Evolutionary conservation across 768 basidiomycete genomes (phyloP).

Genomic region (Lepiota venenata): DNA sequence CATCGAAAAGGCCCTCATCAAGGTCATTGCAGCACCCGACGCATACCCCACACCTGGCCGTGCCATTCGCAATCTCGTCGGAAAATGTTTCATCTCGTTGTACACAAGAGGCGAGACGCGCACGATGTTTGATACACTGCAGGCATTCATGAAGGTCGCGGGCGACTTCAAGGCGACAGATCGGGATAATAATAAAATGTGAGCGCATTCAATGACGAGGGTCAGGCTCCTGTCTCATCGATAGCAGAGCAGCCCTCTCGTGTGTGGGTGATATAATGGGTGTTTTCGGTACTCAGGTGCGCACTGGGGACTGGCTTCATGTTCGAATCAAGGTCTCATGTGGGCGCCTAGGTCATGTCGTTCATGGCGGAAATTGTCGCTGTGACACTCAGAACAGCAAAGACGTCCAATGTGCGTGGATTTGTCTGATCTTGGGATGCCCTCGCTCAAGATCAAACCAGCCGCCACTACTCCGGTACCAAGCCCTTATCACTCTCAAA

Average conservation of each 20-base stretch:
- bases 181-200: constrained; percentile 68
- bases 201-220: constrained; percentile 21
- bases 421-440: not conserved
- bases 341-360: constrained; percentile 77
- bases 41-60: constrained; percentile 84
- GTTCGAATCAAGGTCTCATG: not conserved
- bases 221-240: constrained; percentile 4
- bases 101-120: constrained; percentile 82
- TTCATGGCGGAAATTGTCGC: constrained; percentile 83
- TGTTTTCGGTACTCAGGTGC: constrained; percentile 77
- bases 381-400: constrained; percentile 63
- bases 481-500: constrained; percentile 73
- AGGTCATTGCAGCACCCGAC: constrained; percentile 60
- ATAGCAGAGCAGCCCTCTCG: constrained; percentile 74
- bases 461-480: constrained; percentile 80
- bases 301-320: constrained; percentile 18
- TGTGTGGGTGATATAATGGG: constrained; percentile 90
- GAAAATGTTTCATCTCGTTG: constrained; percentile 69
- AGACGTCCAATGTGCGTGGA: constrained; percentile 66
- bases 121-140: constrained; percentile 84
- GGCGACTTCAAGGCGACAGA: constrained; percentile 67
- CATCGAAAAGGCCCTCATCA: constrained; percentile 63
- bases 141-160: constrained; percentile 70
- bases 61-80: constrained; percentile 74
- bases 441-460: constrained; percentile 25